These are phyloP conservation scores for Chytridium lagenaria DNA, from an alignment of 371 early-diverging fungal species.

Conservation along the genomic window DNA sequence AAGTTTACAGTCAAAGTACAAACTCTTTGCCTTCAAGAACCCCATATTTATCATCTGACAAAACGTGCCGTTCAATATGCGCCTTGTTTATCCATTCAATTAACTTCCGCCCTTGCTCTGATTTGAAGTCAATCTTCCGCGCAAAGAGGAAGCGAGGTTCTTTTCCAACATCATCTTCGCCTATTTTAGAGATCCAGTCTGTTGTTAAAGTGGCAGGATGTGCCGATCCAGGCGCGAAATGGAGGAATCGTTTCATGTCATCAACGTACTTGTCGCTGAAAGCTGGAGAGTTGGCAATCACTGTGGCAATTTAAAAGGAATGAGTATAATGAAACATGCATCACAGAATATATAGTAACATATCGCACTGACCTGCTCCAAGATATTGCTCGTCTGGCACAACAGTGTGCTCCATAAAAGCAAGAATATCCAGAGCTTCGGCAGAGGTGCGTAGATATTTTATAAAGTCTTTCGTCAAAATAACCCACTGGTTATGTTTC, in stretches of 20 bases:
- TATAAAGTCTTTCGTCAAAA: conserved; percentile 35
- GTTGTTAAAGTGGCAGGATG: conserved; percentile 42
- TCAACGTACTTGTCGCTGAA: conserved; percentile 31
- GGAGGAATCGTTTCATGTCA: conserved; percentile 48
- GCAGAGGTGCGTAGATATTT: conserved; percentile 31
- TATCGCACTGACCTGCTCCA: conserved; percentile 38
- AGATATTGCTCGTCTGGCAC: conserved; percentile 48
- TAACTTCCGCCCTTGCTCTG: conserved; percentile 28
- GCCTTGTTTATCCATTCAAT: conserved; percentile 39
- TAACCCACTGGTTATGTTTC: conserved; percentile 53
- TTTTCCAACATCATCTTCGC: conserved; percentile 3
- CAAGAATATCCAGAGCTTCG: conserved; percentile 37
- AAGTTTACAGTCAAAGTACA: conserved; percentile 9
- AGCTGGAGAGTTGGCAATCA: conserved; percentile 32
- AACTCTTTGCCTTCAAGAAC: conserved; percentile 2
- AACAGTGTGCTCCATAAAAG: conserved; percentile 43
- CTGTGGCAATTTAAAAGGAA: conserved; percentile 11
- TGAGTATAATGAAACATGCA: neutral
- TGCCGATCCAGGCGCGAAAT: conserved; percentile 26
- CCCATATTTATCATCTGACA: conserved; percentile 4
- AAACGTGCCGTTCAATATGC: conserved; percentile 6
- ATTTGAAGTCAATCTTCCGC: conserved; percentile 35
- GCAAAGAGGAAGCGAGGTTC: conserved; percentile 41
- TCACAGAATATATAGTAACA: no score
- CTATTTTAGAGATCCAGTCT: conserved; percentile 22